Base-by-base conservation (phyloP, 2,329 filamentous ascomycete species). In the Colletotrichum aenigma region DNA sequence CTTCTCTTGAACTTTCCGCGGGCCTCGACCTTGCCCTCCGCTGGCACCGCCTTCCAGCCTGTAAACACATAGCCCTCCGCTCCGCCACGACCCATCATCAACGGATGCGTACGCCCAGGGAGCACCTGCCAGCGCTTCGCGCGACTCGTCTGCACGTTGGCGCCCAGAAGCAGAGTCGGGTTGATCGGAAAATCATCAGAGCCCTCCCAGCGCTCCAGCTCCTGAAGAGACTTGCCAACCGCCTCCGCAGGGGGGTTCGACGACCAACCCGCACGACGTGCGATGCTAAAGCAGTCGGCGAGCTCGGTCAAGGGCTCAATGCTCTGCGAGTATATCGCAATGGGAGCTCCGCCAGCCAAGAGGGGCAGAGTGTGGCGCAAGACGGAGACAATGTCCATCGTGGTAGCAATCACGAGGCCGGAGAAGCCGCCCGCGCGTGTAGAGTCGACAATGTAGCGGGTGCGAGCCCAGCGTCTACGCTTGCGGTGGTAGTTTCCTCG, bases 51-150 rank as follows among this genome's bases (percentile, higher is more conserved):
- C 79, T 93, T 91, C 82, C 94, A 95, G 0, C 91, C 96, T 32
- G 95, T 96, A 79, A 98, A 96, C 5, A 99, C 83, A 83, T 95
- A 99, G 0, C 97, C 97, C 81, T 98, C 96, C 0, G 95, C 92
- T 1, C 96, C 96, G 24, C 97, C 97, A 55, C 91, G 90, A 48
- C 93, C 93, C 75, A 95, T 98, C 97, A 99, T 99, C 71, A 97
- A 85, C 8, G 97, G 97, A 86, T 99, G 97, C 68, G 97, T 98
- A 70, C 97, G 88, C 1, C 95, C 95, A 0, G 97, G 97, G 62
- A 99, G 84, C 3, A 98, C 96, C 87, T 99, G 97, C 95, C 95
- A 98, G 69, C 91, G 89, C 77, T 94, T 90, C 7, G 94, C 93
- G 16, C 95, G 89, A 64, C 93, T 94, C 4, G 93, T 97, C 86